Evolutionary conservation across 306 rosid species (phyloP).

Genomic region (Ammopiptanthus mongolicus): DNA sequence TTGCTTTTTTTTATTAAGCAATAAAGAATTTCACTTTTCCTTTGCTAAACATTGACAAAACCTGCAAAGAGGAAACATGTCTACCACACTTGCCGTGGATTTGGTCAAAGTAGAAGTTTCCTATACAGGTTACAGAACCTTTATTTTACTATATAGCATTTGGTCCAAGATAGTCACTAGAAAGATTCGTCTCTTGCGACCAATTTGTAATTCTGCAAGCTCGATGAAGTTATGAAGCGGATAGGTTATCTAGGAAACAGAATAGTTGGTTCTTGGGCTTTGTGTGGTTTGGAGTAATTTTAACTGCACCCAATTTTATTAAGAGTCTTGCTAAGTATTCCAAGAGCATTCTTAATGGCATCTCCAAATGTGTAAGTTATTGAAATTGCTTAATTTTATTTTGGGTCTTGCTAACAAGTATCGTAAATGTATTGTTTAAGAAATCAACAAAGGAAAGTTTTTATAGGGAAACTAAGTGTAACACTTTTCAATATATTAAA

Average conservation of each 20-base stretch:
- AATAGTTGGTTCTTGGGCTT: not conserved
- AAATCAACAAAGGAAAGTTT: too few relatives aligned
- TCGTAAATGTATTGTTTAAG: too few relatives aligned
- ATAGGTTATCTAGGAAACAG: not conserved
- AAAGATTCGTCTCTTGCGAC: not conserved
- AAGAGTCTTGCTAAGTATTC: too few relatives aligned
- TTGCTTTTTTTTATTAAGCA: conserved; percentile 7
- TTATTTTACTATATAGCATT: not conserved
- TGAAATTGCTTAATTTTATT: too few relatives aligned
- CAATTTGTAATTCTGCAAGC: not conserved
- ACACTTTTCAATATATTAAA: too few relatives aligned
- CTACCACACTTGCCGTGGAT: conserved; percentile 15
- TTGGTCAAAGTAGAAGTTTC: conserved; percentile 31
- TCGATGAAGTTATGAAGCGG: not conserved
- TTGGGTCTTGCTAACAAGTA: too few relatives aligned
- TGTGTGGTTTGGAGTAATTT: too few relatives aligned
- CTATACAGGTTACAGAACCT: not conserved
- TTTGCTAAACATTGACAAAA: conserved; percentile 12
- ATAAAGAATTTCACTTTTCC: conserved; percentile 10
- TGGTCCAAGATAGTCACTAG: not conserved
- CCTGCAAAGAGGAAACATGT: conserved; percentile 20
- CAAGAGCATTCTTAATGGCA: too few relatives aligned
- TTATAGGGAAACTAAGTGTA: too few relatives aligned
- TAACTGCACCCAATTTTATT: too few relatives aligned
- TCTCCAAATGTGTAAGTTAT: too few relatives aligned